Base-by-base conservation (phyloP, 2,329 filamentous ascomycete genomes). In the Ceratocystis variospora region DNA sequence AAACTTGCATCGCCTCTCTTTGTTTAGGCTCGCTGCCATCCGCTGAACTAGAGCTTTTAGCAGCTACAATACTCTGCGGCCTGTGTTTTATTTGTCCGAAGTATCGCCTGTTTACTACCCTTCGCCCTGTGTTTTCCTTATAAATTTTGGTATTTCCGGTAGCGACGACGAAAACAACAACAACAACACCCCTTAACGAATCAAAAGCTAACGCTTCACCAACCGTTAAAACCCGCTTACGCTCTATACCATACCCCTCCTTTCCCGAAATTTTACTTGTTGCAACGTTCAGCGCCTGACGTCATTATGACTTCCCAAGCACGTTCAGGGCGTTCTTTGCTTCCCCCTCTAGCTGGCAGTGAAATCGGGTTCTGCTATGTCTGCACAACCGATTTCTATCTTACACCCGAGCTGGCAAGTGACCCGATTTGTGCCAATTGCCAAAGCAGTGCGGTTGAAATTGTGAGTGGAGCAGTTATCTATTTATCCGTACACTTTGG, bases 311-410 rank as follows among this genome's bases (percentile, higher is more conserved):
- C 63, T 19, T 55, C 31, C n/a, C 33, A 31, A 3, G 17, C 37
- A 28, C 22, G 31, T 28, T 17, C 22, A 33, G 15, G 33, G 15
- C 63, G 37, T 59, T 31, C 48, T 7, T 55, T 37, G 46, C 63
- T 64, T 22, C 31, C 46, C 28, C 50, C 48, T 33, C 31, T 12
- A 19, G 2, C 46, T 28, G 31, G 50, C 19, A 57, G 31, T 12
- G 31, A 64, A 44, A 64, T 64, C 48, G 87, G 96, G 65, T 95
- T 83, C 75, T 99, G 94, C 76, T 90, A 97, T 76, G 77, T 81
- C 68, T 97, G 94, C 77, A 75, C 81, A 64, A 77, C 88, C 69
- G 87, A 96, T 74, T 97, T 91, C 90, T 89, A 87, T 72, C 80
- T 63, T 31, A n/a, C 61, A 8, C 25, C 44, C 44, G 61, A 84